A percentile compares a stretch with the other conserved stretches of the same genome.
These are phyloP conservation scores for Mrakia hoshinonis DNA, from an alignment of 768 basidiomycete species.

Conservation along the genomic window DNA sequence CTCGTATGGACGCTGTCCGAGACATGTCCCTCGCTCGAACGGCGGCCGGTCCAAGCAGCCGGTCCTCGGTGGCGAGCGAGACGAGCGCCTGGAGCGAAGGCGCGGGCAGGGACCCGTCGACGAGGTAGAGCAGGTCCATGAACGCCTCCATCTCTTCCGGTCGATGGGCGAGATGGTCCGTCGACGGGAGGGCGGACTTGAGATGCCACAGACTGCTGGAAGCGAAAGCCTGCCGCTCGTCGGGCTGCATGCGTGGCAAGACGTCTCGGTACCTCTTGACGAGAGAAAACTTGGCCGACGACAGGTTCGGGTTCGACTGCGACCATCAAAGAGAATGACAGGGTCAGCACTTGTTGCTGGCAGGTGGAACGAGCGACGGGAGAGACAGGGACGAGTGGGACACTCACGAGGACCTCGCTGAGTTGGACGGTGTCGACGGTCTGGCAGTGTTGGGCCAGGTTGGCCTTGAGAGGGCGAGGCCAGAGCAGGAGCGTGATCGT, in stretches of 20 bases:
- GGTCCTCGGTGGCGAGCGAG: not conserved
- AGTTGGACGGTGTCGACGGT: conserved; percentile 40
- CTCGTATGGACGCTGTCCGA: conserved; percentile 11
- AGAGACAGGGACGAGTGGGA: conserved; percentile 50
- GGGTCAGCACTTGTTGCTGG: too few species aligned
- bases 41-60: not conserved
- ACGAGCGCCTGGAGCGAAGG: conserved; percentile 14
- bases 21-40: conserved; percentile 32
- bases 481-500: conserved; percentile 54
- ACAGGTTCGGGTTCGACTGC: not conserved
- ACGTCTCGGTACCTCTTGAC: not conserved
- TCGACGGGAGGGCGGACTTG: conserved; percentile 62
- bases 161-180: conserved; percentile 45
- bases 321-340: not conserved
- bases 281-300: conserved; percentile 19
- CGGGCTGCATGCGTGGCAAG: conserved; percentile 34
- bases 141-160: conserved; percentile 65
- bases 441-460: conserved; percentile 46
- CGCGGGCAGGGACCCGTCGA: conserved; percentile 56
- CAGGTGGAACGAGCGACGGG: too few species aligned
- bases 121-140: conserved; percentile 53
- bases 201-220: conserved; percentile 70
- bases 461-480: conserved; percentile 55
- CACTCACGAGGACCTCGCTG: conserved; percentile 52
- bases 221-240: conserved; percentile 48